Evolutionary conservation across 2,329 filamentous ascomycete genomes (phyloP).

Genomic region (Penicillium thymicola): DNA sequence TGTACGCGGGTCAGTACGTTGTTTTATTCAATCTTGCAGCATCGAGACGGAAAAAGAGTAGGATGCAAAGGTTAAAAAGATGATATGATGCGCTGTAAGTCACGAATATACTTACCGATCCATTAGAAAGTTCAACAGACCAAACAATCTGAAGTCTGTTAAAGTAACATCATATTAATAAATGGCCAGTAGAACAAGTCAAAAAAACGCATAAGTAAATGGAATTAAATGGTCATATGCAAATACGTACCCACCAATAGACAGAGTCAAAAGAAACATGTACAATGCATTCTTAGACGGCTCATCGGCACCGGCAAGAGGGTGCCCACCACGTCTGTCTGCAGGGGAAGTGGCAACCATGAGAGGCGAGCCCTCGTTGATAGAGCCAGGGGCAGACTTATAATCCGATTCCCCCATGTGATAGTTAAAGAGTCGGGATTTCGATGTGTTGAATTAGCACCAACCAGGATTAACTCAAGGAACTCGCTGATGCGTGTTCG

Average conservation of each 20-base stretch:
- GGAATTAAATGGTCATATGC: not conserved
- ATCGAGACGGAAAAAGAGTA: not conserved
- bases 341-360: conserved; percentile 21
- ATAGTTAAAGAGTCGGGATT: not conserved
- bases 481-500: not conserved
- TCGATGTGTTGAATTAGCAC: not conserved
- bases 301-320: conserved; percentile 48
- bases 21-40: not conserved
- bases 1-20: conserved; percentile 12
- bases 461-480: not conserved
- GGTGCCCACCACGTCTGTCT: conserved; percentile 26
- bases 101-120: conserved; percentile 56
- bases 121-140: conserved; percentile 92
- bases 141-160: conserved; percentile 81
- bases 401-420: not conserved
- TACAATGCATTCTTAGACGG: conserved; percentile 76
- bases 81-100: not conserved
- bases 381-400: not conserved
- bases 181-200: not conserved
- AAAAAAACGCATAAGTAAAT: not conserved
- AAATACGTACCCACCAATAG: conserved; percentile 65
- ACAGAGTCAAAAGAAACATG: conserved; percentile 78
- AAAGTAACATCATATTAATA: conserved; percentile 10
- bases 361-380: conserved; percentile 30
- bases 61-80: not conserved